A percentile compares a stretch with the other conserved stretches of the same genome.
phyloP scores from a whole-genome alignment of 768 basidiomycete species.

The Mrakia frigida region DNA sequence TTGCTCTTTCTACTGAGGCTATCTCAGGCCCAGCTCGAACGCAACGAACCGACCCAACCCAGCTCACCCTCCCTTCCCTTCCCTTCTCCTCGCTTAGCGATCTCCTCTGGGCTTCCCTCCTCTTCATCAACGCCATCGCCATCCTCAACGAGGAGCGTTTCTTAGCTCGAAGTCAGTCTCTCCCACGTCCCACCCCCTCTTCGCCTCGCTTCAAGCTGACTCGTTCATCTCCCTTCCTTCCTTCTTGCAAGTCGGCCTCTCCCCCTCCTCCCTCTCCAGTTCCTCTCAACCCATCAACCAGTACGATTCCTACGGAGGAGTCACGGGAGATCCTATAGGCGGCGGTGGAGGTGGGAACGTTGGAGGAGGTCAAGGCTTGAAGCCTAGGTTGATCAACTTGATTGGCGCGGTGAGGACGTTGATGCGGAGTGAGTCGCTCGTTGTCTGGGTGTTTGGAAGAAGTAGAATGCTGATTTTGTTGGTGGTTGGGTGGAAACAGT shows the following conservation, averaged over 20 bases:
- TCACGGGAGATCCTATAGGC: constrained; percentile 45
- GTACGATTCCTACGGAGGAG: constrained; percentile 34
- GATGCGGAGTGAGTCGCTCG: constrained; percentile 77
- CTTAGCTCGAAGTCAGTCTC: constrained; percentile 73
- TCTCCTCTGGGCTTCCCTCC: constrained; percentile 74
- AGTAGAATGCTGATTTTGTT: constrained; percentile 15
- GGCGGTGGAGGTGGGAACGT: no score
- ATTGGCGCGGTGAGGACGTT: constrained; percentile 92
- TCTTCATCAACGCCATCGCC: constrained; percentile 90
- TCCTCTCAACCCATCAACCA: constrained; percentile 31
- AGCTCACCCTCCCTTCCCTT: neutral
- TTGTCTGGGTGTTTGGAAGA: neutral
- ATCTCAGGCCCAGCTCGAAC: neutral
- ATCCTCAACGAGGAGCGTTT: constrained; percentile 95
- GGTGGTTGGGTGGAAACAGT: constrained; percentile 56
- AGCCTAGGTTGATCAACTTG: constrained; percentile 80
- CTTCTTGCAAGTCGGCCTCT: constrained; percentile 99
- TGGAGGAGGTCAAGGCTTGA: constrained; percentile 57
- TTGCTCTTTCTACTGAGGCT: no score
- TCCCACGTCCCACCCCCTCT: neutral
- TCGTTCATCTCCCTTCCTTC: constrained; percentile 22
- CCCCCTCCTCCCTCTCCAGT: constrained; percentile 43
- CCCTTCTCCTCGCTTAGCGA: constrained; percentile 13
- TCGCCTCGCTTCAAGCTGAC: constrained; percentile 8
- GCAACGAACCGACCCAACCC: neutral